These are phyloP conservation scores for Epichloe brachyelytri DNA, from an alignment of 2,329 filamentous ascomycete genomes.

Conservation along the genomic window DNA sequence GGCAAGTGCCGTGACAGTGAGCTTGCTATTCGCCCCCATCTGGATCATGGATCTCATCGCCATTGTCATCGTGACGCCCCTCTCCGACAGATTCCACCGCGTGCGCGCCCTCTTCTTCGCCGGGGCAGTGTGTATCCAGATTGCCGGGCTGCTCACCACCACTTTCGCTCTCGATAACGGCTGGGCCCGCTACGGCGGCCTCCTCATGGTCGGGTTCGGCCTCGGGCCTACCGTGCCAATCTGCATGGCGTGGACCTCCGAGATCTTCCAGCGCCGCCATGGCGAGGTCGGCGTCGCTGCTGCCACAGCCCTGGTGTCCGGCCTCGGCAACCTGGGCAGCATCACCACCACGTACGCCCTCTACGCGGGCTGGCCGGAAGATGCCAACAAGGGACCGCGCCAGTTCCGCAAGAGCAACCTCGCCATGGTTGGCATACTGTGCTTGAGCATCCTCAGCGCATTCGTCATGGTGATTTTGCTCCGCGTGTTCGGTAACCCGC, in stretches of 20 bases:
- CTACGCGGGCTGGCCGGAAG: slow-evolving; percentile 75
- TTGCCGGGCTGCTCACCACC: slow-evolving; percentile 64
- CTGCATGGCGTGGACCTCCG: slow-evolving; percentile 86
- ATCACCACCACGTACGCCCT: slow-evolving; percentile 81
- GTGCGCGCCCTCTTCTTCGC: slow-evolving; percentile 74
- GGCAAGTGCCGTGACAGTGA: slow-evolving; percentile 62
- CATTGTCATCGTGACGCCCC: slow-evolving; percentile 71
- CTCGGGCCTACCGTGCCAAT: slow-evolving; percentile 84
- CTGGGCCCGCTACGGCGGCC: slow-evolving; percentile 77
- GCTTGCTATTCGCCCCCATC: slow-evolving; percentile 77
- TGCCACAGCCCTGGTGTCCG: slow-evolving; percentile 73
- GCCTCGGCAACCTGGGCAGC: slow-evolving; percentile 74
- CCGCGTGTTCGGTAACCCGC: slow-evolving; percentile 41
- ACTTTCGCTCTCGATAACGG: slow-evolving; percentile 59
- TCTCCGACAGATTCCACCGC: slow-evolving; percentile 77
- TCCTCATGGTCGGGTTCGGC: slow-evolving; percentile 84
- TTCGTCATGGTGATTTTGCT: slow-evolving; percentile 56
- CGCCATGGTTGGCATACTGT: slow-evolving; percentile 77
- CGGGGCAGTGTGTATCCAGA: slow-evolving; percentile 62
- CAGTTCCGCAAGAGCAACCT: slow-evolving; percentile 76
- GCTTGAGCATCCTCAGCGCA: slow-evolving; percentile 61
- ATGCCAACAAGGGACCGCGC: slow-evolving; percentile 52
- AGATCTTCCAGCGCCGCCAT: slow-evolving; percentile 81
- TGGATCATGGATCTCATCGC: slow-evolving; percentile 89
- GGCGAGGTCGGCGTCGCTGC: slow-evolving; percentile 85